These are phyloP conservation scores for Metschnikowia proteae DNA, from an alignment of 805 yeast genomes.

Conservation along the genomic window DNA sequence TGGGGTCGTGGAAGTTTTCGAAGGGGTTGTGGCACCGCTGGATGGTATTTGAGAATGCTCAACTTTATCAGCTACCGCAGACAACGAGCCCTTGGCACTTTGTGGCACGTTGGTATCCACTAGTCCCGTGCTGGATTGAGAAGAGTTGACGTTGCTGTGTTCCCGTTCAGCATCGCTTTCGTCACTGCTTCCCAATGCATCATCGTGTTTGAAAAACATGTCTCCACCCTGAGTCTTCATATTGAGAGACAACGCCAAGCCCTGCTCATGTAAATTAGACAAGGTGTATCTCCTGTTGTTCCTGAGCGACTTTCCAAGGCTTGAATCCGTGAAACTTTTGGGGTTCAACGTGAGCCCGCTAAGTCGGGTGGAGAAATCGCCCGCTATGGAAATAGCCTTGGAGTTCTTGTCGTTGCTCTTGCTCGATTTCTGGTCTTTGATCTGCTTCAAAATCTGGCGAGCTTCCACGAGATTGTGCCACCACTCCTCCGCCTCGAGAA, in stretches of 20 bases:
- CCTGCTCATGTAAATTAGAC: conserved; percentile 69
- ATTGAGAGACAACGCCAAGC: conserved; percentile 62
- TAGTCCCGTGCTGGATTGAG: neutral
- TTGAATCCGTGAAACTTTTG: conserved; percentile 8
- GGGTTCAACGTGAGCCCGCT: conserved; percentile 19
- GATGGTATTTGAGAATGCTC: neutral
- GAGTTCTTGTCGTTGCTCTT: conserved; percentile 7
- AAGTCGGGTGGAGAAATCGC: conserved; percentile 20
- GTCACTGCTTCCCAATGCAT: conserved; percentile 23
- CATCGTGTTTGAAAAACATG: conserved; percentile 24
- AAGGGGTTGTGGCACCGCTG: neutral
- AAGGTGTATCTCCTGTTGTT: conserved; percentile 46
- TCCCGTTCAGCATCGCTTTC: conserved; percentile 25
- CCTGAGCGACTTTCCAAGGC: conserved; percentile 18
- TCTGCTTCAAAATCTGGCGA: conserved; percentile 40
- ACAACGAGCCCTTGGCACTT: neutral
- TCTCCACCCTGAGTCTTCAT: conserved; percentile 56
- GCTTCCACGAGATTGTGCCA: conserved; percentile 69
- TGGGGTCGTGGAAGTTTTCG: neutral
- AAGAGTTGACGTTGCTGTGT: conserved; percentile 4
- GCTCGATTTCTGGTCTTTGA: conserved; percentile 28
- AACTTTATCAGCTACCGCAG: neutral
- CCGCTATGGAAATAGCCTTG: conserved; percentile 10
- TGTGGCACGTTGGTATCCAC: neutral
- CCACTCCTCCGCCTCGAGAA: conserved; percentile 71